Evolutionary conservation across 345 rosid species (phyloP), one percentile per base, ranked within the genome.

Genomic region (Acer yangbiense): DNA sequence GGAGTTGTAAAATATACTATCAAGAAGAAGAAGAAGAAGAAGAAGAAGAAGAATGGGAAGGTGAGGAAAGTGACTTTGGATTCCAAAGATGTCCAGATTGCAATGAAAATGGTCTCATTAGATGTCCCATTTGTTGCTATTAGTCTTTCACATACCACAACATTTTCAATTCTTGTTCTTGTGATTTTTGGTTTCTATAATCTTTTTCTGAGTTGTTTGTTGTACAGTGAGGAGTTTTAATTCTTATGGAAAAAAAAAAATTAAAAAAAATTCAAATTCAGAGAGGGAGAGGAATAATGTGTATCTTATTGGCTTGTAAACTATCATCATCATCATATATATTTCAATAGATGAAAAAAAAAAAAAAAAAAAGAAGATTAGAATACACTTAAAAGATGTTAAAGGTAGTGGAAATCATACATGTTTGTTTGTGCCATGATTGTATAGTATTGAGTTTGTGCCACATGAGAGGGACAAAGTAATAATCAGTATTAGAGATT

Each of bases 41-140:
- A 8, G 83, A 83, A 21, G 84, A 57, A 4, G 85, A 73, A 50
- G 83, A 55, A 64, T 72, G 77, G 17, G 88, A 75, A 32, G 67
- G 52, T 17, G 84, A 84, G 4, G 78, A 66, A 1, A 82, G 80
- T 68, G 93, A 87, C 64, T 85, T 16, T 81, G 99, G 98, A n/a
- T 90, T 88, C 81, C 92, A 86, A 78, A 85, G 93, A 32, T 94
- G 98, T 73, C 92, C 93, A n/a, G 92, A 89, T 84, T 97, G 98
- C 77, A 93, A 97, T 83, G 99, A 97, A 78, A 97, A 97, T 82
- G 98, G 99, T 32, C 86, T 97, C 35, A 83, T 89, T 21, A 87
- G 97, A 21, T 97, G 98, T 60, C 98, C 95, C 13, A 75, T 89
- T 69, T 86, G 97, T 77, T 95, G 95, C 81, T 83, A 82, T 79